phyloP scores from a whole-genome alignment of 169 alveolate species.

The Theileria annulata region DNA sequence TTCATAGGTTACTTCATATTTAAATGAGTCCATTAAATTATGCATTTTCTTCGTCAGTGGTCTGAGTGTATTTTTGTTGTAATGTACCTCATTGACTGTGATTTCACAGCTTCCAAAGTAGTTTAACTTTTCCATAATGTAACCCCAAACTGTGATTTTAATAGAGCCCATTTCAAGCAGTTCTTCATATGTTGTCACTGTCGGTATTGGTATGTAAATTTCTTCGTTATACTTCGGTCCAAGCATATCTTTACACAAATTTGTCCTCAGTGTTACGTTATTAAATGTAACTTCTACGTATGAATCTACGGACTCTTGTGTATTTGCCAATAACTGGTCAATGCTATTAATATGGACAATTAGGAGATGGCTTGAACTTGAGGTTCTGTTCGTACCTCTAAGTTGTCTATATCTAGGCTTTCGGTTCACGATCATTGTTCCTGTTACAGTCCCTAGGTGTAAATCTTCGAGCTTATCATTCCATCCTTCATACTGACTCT shows the following conservation, averaged over 20 bases:
- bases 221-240: conserved; percentile 72
- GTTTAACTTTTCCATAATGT: conserved; percentile 33
- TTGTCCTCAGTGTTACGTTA: conserved; percentile 64
- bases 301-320: conserved; percentile 46
- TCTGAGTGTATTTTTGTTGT: not conserved
- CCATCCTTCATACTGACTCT: conserved; percentile 76
- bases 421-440: conserved; percentile 58
- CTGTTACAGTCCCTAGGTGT: conserved; percentile 68
- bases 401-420: conserved; percentile 74
- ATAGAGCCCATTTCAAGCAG: conserved; percentile 63
- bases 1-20: conserved; percentile 47
- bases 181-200: conserved; percentile 40
- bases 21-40: not conserved
- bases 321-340: conserved; percentile 68
- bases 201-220: conserved; percentile 62
- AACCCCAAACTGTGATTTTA: conserved; percentile 75
- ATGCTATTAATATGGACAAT: conserved; percentile 62
- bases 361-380: conserved; percentile 52
- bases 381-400: conserved; percentile 9
- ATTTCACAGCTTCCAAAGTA: conserved; percentile 10
- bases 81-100: not conserved
- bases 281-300: conserved; percentile 72
- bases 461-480: conserved; percentile 51
- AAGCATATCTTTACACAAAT: conserved; percentile 54
- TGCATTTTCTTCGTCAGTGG: conserved; percentile 24